Percentiles rank a stretch among this genome's conserved stretches.
These are phyloP conservation scores for Didymella pomorum DNA, from an alignment of 2,329 filamentous ascomycete species.

Conservation along the genomic window DNA sequence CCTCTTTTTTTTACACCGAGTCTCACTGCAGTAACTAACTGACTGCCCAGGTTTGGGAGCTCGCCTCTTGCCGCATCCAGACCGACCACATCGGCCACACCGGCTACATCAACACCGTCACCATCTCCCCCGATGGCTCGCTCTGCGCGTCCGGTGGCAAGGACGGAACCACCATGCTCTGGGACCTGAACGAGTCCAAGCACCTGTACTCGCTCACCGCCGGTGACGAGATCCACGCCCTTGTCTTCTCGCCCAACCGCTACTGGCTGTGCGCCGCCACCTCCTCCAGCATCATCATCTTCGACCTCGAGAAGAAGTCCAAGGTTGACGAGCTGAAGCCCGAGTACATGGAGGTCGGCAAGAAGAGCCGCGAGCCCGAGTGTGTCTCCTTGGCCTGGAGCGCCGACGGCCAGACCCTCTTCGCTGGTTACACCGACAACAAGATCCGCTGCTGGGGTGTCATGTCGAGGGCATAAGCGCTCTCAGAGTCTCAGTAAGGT, in stretches of 20 bases:
- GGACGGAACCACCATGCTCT: slow-evolving; percentile 99
- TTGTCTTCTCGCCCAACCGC: slow-evolving; percentile 99
- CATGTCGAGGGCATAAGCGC: slow-evolving; percentile 51
- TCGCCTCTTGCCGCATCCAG: slow-evolving; percentile 98
- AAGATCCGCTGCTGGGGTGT: slow-evolving; percentile 62
- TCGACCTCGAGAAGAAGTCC: slow-evolving; percentile 99
- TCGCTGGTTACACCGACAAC: slow-evolving; percentile 99
- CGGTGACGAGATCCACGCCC: slow-evolving; percentile 99
- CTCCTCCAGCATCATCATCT: slow-evolving; percentile 98
- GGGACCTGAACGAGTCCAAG: slow-evolving; percentile 99
- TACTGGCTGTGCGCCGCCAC: slow-evolving; percentile 99
- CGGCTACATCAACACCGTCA: slow-evolving; percentile 99
- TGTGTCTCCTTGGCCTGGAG: slow-evolving; percentile 97
- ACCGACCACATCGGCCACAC: slow-evolving; percentile 99
- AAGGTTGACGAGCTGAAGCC: slow-evolving; percentile 99
- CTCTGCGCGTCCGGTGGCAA: slow-evolving; percentile 99
- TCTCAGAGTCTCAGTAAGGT: slow-evolving; percentile 6
- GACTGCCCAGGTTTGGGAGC: slow-evolving; percentile 91
- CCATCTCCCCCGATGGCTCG: slow-evolving; percentile 98
- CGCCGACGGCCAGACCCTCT: slow-evolving; percentile 98
- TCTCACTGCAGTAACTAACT: slow-evolving; percentile 9
- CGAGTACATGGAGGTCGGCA: slow-evolving; percentile 93
- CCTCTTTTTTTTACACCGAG: slow-evolving; percentile 32
- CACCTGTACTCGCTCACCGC: slow-evolving; percentile 99
- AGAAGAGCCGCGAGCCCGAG: slow-evolving; percentile 99